phyloP scores from a whole-genome alignment of 495 filamentous ascomycete species.

The Penicillium desertorum region DNA sequence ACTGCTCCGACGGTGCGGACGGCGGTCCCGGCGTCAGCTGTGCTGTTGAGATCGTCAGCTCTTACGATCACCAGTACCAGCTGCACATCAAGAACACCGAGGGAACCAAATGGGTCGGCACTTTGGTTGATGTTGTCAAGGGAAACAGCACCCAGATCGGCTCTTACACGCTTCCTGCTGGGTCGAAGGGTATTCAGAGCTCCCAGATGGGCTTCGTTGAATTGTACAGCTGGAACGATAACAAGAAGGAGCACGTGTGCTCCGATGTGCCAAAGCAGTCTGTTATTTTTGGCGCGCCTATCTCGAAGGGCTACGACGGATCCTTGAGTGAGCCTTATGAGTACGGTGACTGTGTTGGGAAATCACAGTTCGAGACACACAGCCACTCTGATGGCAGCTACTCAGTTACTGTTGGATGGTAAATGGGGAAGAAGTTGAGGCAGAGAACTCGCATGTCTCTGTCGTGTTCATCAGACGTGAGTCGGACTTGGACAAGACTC shows the following conservation, averaged over 20 bases:
- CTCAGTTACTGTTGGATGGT: conserved; percentile 27
- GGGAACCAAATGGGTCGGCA: conserved; percentile 31
- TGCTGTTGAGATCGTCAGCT: conserved; percentile 20
- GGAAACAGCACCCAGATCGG: conserved; percentile 25
- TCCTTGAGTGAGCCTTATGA: conserved; percentile 25
- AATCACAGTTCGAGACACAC: conserved; percentile 21
- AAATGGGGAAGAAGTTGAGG: conserved; percentile 2
- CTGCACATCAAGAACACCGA: conserved; percentile 25
- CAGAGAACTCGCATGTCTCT: not conserved
- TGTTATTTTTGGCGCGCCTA: conserved; percentile 23
- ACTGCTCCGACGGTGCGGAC: conserved; percentile 32
- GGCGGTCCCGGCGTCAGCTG: conserved; percentile 33
- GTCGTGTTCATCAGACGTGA: not conserved
- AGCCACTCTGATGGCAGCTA: conserved; percentile 12
- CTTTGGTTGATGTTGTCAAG: conserved; percentile 25
- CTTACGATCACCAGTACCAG: conserved; percentile 21
- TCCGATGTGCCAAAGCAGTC: conserved; percentile 17
- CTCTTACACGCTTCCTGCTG: conserved; percentile 26
- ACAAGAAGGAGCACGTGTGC: conserved; percentile 19
- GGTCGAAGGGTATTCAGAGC: conserved; percentile 19
- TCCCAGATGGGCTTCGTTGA: conserved; percentile 31
- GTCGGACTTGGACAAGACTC: not conserved
- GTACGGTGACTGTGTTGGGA: conserved; percentile 34
- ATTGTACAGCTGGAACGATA: conserved; percentile 30
- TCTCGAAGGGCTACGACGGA: conserved; percentile 14